Conservation (phyloP, 805 yeast genomes). For the Saccharomycopsis oosterbeekiorum region DNA sequence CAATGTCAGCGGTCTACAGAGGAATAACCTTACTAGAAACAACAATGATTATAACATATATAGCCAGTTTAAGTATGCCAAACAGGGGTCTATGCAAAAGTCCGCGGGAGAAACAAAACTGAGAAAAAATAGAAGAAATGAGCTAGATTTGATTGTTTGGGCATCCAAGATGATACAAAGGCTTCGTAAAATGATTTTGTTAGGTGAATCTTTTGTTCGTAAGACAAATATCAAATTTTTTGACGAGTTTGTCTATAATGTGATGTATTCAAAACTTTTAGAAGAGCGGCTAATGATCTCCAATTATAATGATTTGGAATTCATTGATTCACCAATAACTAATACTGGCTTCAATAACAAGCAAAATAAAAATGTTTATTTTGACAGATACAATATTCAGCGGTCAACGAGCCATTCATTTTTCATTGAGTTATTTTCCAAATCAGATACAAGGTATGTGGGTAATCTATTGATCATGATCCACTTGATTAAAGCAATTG, state of each 20-base stretch:
- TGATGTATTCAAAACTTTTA: not conserved
- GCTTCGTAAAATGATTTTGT: not conserved
- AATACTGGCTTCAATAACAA: not conserved
- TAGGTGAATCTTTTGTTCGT: not conserved
- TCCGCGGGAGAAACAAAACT: not conserved
- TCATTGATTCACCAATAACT: not conserved
- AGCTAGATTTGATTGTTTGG: not conserved
- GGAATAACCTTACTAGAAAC: not conserved
- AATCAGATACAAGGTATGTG: not conserved
- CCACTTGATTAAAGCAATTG: not conserved
- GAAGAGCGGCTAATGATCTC: not conserved
- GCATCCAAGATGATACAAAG: not conserved
- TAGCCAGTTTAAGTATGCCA: not conserved
- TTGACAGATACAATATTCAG: not conserved
- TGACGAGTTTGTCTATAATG: not conserved
- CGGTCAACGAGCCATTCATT: not conserved
- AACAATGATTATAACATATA: not conserved
- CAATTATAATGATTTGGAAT: not conserved
- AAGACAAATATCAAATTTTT: not conserved
- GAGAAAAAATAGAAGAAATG: not conserved
- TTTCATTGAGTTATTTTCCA: not conserved
- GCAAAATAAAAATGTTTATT: too few relatives aligned
- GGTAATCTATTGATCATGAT: not conserved
- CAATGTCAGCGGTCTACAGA: not conserved
- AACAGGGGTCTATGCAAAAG: not conserved